Base-by-base conservation (phyloP, 78 protist species). In the slime mould (Dictyostelium discoideum) region DNA sequence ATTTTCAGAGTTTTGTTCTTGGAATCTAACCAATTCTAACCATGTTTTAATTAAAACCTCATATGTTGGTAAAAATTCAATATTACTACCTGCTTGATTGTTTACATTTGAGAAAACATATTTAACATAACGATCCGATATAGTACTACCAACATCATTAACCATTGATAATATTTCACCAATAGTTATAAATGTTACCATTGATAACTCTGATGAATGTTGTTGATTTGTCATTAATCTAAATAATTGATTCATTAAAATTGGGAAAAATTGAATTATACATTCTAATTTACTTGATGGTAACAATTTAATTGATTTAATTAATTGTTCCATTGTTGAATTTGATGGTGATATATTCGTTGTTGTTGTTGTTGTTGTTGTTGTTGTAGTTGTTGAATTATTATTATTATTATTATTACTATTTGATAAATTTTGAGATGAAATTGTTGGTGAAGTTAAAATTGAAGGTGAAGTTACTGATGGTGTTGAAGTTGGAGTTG, bases 1-100 rank as follows among this genome's bases (percentile, higher is more conserved):
- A 16, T 90, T 90, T 29, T 90, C 95, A 22, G 95, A 48, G 54
- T 90, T 90, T 60, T 88, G 85, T 40, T 90, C 95, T 82, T 90
- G 95, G 65, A 82, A 90, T 22, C 88, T 26, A 9, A 90, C 74
- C n/a, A 90, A n/a, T 60, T 90, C 95, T 14, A 90, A 54, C 95
- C 95, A 90, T 20, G 95, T 90, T 20, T 69, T 82, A 26, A 90
- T 90, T n/a, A 90, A 50, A 2, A 90, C 95, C 13, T 90, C 95
- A n/a, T 90, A 90, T 6, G 84, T 86, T 14, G 95, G 95, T 13
- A 73, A 20, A 22, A 40, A 26, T 13, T 80, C 85, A 20, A 60
- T 60, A 29, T 11, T 29, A 37, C 48, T 18, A 26, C 77, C 77
- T 0, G 32, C 37, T 8, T 2, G 22, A 9, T 8, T 40, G 6